Evolutionary conservation across 2,329 filamentous ascomycete genomes (phyloP).

Genomic region (Capronia epimyces): DNA sequence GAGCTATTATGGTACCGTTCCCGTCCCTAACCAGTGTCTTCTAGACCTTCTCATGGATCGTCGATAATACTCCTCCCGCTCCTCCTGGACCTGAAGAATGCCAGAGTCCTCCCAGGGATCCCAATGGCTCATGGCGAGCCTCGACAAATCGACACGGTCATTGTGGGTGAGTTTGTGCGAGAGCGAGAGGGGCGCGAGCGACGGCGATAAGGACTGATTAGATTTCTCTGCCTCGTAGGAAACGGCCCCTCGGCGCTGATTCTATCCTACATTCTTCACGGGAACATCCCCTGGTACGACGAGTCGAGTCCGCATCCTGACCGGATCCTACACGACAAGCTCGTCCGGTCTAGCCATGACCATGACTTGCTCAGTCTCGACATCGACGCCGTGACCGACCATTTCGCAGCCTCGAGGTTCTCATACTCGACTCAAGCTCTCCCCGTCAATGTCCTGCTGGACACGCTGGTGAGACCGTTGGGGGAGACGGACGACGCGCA

Average conservation of each 20-base stretch:
- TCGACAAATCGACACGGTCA: conserved; percentile 31
- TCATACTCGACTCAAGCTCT: conserved; percentile 59
- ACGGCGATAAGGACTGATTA: conserved; percentile 5
- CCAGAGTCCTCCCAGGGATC: conserved; percentile 17
- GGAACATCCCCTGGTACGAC: conserved; percentile 54
- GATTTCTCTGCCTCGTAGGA: conserved; percentile 38
- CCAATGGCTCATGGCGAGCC: conserved; percentile 26
- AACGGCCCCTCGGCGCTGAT: conserved; percentile 59
- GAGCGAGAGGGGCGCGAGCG: too few relatives aligned
- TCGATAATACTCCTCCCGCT: not conserved
- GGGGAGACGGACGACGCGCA: conserved; percentile 53
- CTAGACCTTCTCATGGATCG: not conserved
- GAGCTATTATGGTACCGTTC: too few relatives aligned
- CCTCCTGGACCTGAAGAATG: conserved; percentile 7
- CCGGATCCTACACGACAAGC: not conserved
- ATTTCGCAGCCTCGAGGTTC: conserved; percentile 53
- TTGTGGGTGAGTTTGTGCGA: conserved; percentile 31
- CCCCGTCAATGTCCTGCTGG: conserved; percentile 55
- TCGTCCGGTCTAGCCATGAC: conserved; percentile 17
- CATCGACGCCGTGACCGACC: conserved; percentile 48
- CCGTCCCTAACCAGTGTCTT: too few relatives aligned
- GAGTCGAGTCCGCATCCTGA: conserved; percentile 46
- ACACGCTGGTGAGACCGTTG: conserved; percentile 55
- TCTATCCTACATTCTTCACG: conserved; percentile 58
- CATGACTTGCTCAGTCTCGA: conserved; percentile 45